Evolutionary conservation across 1,139 yeast genomes (phyloP), one percentile per base, ranked within the genome.

Genomic region (Debaryomyces singareniensis): DNA sequence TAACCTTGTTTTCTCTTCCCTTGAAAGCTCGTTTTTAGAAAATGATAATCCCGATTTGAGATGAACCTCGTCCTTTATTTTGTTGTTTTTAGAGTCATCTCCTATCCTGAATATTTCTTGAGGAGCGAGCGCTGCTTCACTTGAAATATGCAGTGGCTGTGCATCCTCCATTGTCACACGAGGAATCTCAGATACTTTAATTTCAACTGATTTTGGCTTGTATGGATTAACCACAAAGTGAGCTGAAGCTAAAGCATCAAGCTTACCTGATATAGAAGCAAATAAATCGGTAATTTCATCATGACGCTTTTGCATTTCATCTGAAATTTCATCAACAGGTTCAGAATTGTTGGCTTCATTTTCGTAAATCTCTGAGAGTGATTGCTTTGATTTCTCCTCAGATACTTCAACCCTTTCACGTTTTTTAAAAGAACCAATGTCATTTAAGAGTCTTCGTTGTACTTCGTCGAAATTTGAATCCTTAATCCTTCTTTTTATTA

Each of bases 131-230:
- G 83, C 73, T n/a, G 80, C 64, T 16, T 79, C 85, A 20, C 74
- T 61, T 2, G 93, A 74, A 59, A 84, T 70, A 26, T 89, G 79
- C 33, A 85, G 67, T 28, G 98, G 98, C 58, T 89, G 97, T 1
- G 96, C 93, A 49, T 91, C 98, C 58, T 91, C 98, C 95, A 89
- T 85, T 5, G 80, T 53, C 31, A 91, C 80, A 2, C 95, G 73
- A 2, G 95, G 79, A 39, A 80, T 77, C 33, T 60, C 68, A 18
- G 53, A 51, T 24, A 89, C 86, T 49, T 80, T 86, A 47, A 91
- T 78, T 36, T 84, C 89, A 40, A 89, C 63, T 15, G 79, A 60
- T 44, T 85, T 83, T 39, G 49, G 53, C 51, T 83, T 79, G 34
- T 85, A 78, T 11, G 96, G 96, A 54, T 82, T 85, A 33, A 98